Base-by-base conservation (phyloP, 805 yeast genomes). In the Yarrowia yakushimensis region DNA sequence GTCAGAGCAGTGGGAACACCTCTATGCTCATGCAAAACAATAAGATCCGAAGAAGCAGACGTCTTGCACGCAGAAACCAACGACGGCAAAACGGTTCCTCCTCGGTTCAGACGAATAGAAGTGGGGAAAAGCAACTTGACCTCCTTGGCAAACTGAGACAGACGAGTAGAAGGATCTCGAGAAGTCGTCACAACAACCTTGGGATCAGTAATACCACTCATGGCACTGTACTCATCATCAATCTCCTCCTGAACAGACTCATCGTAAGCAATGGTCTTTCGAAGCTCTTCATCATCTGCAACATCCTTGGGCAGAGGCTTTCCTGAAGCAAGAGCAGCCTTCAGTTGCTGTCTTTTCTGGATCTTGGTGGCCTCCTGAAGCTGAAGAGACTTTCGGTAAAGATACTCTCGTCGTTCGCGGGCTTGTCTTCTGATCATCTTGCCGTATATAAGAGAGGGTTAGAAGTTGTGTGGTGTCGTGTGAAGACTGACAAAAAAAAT, bases 1-100 rank as follows among this genome's bases (percentile, higher is more conserved):
- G 98, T 93, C 64, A 94, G 70, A 0, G 97, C 89, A 0, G 97
- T 92, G 60, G 99, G 99, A 0, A 90, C 93, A 82, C 99, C 99
- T 76, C 99, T 82, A 75, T 94, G 99, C 73, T 94, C 99, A 73
- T 94, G 98, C 22, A 94, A 76, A 3, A 94, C 81, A 23, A 94
- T 78, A 67, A 94, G 76, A 73, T 94, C 99, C 1, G 94, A 86
- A 10, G 93, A 84, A 17, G 88, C 88, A 0, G 93, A 85, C 60
- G 86, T 77, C 64, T 87, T 82, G 74, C 97, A 91, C 0, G 96
- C 90, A 50, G 85, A 83, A 3, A 90, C 96, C 48, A 94, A 76
- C 59, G 87, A 86, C 0, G 96, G 87, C 79, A 94, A 83, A 62
- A 94, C 82, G 65, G 92, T 87, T 69, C 86, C 89, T 81, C 99